Evolutionary conservation across 371 early-diverging fungal species (phyloP).

Genomic region (Mortierella sp.): DNA sequence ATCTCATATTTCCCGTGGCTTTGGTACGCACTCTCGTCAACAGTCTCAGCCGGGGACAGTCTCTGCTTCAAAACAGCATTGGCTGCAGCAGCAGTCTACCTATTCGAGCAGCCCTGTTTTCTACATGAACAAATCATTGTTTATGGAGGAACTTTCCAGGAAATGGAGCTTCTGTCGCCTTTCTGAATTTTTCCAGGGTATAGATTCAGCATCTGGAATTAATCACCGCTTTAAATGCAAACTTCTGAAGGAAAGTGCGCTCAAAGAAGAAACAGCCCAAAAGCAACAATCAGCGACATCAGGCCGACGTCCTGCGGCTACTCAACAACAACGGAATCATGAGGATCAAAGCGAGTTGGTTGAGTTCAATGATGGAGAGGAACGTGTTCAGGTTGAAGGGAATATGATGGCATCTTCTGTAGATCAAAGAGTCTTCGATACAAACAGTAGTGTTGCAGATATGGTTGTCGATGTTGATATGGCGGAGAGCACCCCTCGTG

Average conservation of each 20-base stretch:
- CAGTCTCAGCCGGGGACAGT: slow-evolving; percentile 40
- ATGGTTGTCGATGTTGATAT: slow-evolving; percentile 17
- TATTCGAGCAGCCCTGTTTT: slow-evolving; percentile 30
- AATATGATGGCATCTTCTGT: background rate
- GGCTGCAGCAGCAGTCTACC: slow-evolving; percentile 39
- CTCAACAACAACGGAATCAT: slow-evolving; percentile 8
- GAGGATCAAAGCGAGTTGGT: background rate
- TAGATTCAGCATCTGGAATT: slow-evolving; percentile 75
- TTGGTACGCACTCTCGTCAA: slow-evolving; percentile 44
- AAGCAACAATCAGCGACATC: slow-evolving; percentile 33
- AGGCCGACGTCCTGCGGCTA: background rate
- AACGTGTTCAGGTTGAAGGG: background rate
- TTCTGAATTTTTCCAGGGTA: slow-evolving; percentile 81
- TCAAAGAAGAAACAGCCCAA: slow-evolving; percentile 60
- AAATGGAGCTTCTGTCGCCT: slow-evolving; percentile 85
- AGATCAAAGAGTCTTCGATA: background rate
- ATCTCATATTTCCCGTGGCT: slow-evolving; percentile 8
- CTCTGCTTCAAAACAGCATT: slow-evolving; percentile 36
- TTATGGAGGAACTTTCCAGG: slow-evolving; percentile 74
- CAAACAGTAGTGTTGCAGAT: background rate
- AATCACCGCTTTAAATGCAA: slow-evolving; percentile 80
- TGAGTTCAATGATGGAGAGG: background rate
- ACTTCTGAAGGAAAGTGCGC: slow-evolving; percentile 79
- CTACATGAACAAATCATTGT: slow-evolving; percentile 58
- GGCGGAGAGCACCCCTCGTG: slow-evolving; percentile 4